phyloP scores from a whole-genome alignment of 179 eudicot genomes.

The Pouteria campechiana region DNA sequence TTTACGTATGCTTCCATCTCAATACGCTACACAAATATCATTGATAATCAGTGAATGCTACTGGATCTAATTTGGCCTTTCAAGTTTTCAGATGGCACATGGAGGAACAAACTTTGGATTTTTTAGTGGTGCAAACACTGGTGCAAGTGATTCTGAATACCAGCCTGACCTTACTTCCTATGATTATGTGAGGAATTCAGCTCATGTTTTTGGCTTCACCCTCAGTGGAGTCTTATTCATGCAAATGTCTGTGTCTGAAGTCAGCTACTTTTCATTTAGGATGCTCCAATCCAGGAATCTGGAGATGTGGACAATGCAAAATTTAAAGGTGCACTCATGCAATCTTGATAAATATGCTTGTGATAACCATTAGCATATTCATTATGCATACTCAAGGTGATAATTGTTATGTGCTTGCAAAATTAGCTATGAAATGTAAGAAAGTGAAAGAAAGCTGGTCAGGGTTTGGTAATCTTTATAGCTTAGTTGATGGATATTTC shows the following conservation, averaged over 20 bases:
- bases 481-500: too few relatives aligned
- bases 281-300: slow-evolving; percentile 88
- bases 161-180: slow-evolving; percentile 96
- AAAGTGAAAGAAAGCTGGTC: too few relatives aligned
- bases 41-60: too few relatives aligned
- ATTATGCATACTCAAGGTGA: too few relatives aligned
- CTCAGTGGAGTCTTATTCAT: not conserved
- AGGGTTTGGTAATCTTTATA: too few relatives aligned
- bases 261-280: slow-evolving; percentile 29
- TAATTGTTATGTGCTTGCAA: too few relatives aligned
- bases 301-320: slow-evolving; percentile 91
- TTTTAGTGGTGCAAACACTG: slow-evolving; percentile 87
- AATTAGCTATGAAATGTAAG: too few relatives aligned
- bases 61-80: slow-evolving; percentile 7
- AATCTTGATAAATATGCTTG: too few relatives aligned
- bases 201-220: not conserved
- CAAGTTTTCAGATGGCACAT: slow-evolving; percentile 69
- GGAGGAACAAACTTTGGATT: slow-evolving; percentile 98
- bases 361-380: too few relatives aligned
- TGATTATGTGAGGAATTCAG: slow-evolving; percentile 69
- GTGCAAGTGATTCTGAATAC: slow-evolving; percentile 59
- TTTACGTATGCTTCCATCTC: slow-evolving; percentile 72
- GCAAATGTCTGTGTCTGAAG: not conserved
- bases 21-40: too few relatives aligned
- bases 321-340: slow-evolving; percentile 48